A percentile compares a stretch with the other conserved stretches of the same genome.
Conservation (phyloP, 495 filamentous ascomycete species). For the Penicillium lividum region DNA sequence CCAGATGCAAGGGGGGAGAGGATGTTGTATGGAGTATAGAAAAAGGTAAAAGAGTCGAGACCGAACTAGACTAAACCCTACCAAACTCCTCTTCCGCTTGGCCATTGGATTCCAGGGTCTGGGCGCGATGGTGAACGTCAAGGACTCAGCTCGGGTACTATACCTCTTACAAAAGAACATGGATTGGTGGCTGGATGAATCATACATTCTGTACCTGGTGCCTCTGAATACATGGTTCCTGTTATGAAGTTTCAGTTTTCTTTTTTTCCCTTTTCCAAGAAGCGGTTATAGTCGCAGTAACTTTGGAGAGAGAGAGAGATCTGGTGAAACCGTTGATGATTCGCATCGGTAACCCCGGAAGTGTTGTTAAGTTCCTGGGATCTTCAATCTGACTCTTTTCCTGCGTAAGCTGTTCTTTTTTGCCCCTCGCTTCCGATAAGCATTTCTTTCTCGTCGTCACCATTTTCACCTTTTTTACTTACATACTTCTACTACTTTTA, state of each 20-base stretch:
- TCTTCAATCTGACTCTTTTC: conserved; percentile 5
- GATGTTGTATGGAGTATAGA: not conserved
- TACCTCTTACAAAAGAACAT: not conserved
- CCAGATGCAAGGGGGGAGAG: conserved; percentile 27
- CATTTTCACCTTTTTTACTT: conserved; percentile 13
- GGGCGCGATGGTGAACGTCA: conserved; percentile 25
- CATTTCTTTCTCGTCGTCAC: conserved; percentile 30
- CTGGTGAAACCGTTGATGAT: conserved; percentile 34
- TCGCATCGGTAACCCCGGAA: conserved; percentile 35
- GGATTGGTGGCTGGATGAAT: conserved; percentile 16
- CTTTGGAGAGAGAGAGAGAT: conserved; percentile 1
- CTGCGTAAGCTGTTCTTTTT: conserved; percentile 19
- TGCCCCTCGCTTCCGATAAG: conserved; percentile 35
- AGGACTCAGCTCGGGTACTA: conserved; percentile 18
- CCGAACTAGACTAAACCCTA: conserved; percentile 2
- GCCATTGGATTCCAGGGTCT: conserved; percentile 11
- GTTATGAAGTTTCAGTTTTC: not conserved
- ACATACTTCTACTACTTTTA: conserved; percentile 1
- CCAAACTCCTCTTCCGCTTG: conserved; percentile 6
- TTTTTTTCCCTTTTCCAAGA: not conserved
- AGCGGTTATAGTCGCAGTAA: conserved; percentile 16
- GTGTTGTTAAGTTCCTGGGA: conserved; percentile 19
- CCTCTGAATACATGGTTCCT: conserved; percentile 13
- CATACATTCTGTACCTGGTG: conserved; percentile 28
- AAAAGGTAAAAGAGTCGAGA: conserved; percentile 1